Evolutionary conservation across 345 rosid genomes (phyloP).

Genomic region (Camelina hispida): DNA sequence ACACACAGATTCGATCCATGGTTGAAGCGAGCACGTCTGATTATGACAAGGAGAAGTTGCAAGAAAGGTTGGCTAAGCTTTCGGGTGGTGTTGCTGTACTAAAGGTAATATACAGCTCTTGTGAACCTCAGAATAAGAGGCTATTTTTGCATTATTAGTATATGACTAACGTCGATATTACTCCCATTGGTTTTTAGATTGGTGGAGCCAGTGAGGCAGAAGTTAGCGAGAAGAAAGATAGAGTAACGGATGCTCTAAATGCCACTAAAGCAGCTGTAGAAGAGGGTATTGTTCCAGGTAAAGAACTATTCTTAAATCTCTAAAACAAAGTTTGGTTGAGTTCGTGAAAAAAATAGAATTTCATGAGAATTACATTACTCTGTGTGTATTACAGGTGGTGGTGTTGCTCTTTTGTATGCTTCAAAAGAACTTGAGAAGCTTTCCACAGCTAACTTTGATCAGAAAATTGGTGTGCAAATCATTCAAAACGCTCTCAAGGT

Average conservation of each 20-base stretch:
- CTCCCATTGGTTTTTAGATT: constrained; percentile 54
- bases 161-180: constrained; percentile 4
- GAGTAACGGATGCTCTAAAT: constrained; percentile 96
- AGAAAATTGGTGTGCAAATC: constrained; percentile 91
- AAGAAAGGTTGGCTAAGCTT: constrained; percentile 92
- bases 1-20: constrained; percentile 67
- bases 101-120: constrained; percentile 61
- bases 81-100: constrained; percentile 97
- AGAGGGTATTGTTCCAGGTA: constrained; percentile 98
- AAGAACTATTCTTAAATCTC: constrained; percentile 8
- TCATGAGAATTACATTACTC: neutral
- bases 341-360: neutral
- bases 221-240: constrained; percentile 90
- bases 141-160: neutral
- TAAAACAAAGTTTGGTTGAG: neutral
- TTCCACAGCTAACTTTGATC: constrained; percentile 87
- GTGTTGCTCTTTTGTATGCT: constrained; percentile 93
- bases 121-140: neutral
- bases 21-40: constrained; percentile 87
- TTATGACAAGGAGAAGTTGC: constrained; percentile 92
- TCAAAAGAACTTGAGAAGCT: constrained; percentile 85
- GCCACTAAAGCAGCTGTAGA: constrained; percentile 99
- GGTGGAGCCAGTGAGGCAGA: constrained; percentile 99
- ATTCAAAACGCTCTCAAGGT: constrained; percentile 98
- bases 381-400: constrained; percentile 67